Conservation (phyloP, 176 grass and related monocot genomes). For the Oryza glumipatula region DNA sequence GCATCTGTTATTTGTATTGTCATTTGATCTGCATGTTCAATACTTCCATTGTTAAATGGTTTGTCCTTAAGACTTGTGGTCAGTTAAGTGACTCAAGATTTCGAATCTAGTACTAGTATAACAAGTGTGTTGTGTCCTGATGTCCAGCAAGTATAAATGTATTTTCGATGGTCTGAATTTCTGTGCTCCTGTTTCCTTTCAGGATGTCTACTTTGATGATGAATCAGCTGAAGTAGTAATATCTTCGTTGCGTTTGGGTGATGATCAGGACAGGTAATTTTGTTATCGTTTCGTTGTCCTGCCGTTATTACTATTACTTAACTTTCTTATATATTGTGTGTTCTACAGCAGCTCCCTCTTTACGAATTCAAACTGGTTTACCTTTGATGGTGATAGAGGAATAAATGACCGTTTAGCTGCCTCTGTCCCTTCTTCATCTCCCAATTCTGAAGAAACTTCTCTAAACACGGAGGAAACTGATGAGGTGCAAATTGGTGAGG, state of each 20-base stretch:
- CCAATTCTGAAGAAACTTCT: slow-evolving; percentile 40
- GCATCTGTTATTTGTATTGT: background rate
- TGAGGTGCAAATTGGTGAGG: slow-evolving; percentile 39
- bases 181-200: slow-evolving; percentile 14
- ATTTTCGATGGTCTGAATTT: slow-evolving; percentile 16
- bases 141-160: background rate
- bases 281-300: background rate
- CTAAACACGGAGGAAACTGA: slow-evolving; percentile 30
- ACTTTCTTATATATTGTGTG: slow-evolving; percentile 32
- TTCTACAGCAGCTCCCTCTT: slow-evolving; percentile 63
- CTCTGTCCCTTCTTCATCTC: slow-evolving; percentile 58
- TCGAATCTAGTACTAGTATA: background rate
- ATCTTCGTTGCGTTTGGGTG: slow-evolving; percentile 74
- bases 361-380: slow-evolving; percentile 87
- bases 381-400: slow-evolving; percentile 79
- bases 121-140: background rate
- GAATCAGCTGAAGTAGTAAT: slow-evolving; percentile 91
- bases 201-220: slow-evolving; percentile 91
- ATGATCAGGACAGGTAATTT: slow-evolving; percentile 70
- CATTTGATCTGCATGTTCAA: background rate
- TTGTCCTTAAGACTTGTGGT: background rate
- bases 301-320: background rate
- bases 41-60: background rate
- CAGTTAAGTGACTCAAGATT: background rate
- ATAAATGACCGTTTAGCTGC: slow-evolving; percentile 50